A percentile compares a stretch with the other conserved stretches of the same genome.
Evolutionary conservation across 768 basidiomycete genomes (phyloP).

Genomic region (Holtermannia corniformis): DNA sequence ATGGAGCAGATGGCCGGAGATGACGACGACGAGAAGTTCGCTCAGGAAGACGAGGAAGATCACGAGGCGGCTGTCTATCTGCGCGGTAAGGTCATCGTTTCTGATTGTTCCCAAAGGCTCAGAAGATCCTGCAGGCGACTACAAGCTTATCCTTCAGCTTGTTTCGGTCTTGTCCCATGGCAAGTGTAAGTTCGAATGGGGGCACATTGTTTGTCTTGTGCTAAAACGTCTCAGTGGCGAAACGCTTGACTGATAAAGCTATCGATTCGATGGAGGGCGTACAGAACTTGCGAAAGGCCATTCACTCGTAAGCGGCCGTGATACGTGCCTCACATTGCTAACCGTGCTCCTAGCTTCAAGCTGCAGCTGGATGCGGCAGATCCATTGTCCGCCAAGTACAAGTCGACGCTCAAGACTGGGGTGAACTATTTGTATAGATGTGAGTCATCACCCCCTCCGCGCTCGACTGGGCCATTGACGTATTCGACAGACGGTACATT

Average conservation of each 20-base stretch:
- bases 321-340: neutral
- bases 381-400: constrained; percentile 66
- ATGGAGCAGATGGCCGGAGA: constrained; percentile 23
- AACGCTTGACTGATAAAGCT: constrained; percentile 75
- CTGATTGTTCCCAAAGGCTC: neutral
- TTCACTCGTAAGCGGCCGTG: constrained; percentile 65
- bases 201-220: neutral
- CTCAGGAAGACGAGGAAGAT: constrained; percentile 57
- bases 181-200: constrained; percentile 47
- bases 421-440: constrained; percentile 72
- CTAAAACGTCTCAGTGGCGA: constrained; percentile 48
- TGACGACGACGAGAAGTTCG: constrained; percentile 14
- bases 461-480: constrained; percentile 52
- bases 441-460: constrained; percentile 14
- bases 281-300: constrained; percentile 88
- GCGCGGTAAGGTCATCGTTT: constrained; percentile 51
- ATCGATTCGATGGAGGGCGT: constrained; percentile 88
- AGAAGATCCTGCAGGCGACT: constrained; percentile 59
- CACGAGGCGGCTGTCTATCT: constrained; percentile 83
- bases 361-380: constrained; percentile 76
- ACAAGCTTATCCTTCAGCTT: constrained; percentile 90
- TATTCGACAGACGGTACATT: constrained; percentile 61
- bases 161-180: constrained; percentile 86
- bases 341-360: constrained; percentile 61
- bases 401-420: constrained; percentile 61